These are phyloP conservation scores for Amaranthus tricolor DNA, from an alignment of 179 eudicot species.

Conservation along the genomic window DNA sequence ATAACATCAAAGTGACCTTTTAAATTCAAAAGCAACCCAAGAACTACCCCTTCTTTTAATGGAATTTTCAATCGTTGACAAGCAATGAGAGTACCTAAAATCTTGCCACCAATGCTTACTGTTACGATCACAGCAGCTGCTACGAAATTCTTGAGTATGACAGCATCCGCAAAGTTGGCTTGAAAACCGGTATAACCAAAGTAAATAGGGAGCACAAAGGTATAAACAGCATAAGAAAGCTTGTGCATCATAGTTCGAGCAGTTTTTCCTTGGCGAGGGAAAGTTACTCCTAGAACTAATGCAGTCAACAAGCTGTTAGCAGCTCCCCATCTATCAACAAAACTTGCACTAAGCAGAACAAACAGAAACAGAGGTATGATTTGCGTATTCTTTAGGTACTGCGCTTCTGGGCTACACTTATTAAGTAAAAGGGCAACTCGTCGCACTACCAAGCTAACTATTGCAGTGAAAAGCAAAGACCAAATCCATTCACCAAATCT, in stretches of 20 bases:
- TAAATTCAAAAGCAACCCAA: constrained; percentile 70
- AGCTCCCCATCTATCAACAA: constrained; percentile 61
- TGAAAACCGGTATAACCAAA: constrained; percentile 86
- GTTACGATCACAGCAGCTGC: constrained; percentile 36
- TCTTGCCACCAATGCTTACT: constrained; percentile 71
- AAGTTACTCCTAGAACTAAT: constrained; percentile 65
- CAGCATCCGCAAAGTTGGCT: constrained; percentile 43
- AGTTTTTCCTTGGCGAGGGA: constrained; percentile 80
- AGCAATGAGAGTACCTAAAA: constrained; percentile 69
- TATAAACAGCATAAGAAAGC: constrained; percentile 67
- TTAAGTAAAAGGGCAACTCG: constrained; percentile 62
- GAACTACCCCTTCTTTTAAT: constrained; percentile 58
- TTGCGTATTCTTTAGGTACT: constrained; percentile 62
- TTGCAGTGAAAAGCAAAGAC: constrained; percentile 39
- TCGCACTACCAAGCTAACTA: constrained; percentile 45
- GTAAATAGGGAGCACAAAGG: constrained; percentile 78
- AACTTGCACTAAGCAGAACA: constrained; percentile 54
- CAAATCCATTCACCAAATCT: constrained; percentile 29
- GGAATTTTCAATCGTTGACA: constrained; percentile 66
- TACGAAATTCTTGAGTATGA: constrained; percentile 21
- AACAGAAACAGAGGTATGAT: constrained; percentile 53
- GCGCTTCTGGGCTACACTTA: constrained; percentile 49
- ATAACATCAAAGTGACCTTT: constrained; percentile 90
- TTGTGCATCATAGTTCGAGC: constrained; percentile 71
- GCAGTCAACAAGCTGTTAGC: constrained; percentile 70